These are phyloP conservation scores for Lentinula boryana DNA, from an alignment of 768 basidiomycete genomes.

Conservation along the genomic window DNA sequence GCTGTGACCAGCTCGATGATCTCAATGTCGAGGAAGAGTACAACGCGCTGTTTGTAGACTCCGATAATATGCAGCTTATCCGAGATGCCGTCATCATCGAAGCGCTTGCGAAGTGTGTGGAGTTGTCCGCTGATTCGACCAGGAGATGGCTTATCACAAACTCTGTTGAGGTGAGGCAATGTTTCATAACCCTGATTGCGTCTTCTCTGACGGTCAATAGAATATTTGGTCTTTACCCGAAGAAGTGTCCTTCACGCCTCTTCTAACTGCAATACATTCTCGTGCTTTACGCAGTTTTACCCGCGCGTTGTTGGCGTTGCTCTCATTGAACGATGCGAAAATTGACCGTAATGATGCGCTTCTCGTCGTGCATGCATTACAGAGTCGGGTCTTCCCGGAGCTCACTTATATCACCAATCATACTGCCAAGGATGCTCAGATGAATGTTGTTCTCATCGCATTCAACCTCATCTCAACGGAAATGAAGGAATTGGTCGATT, in stretches of 20 bases:
- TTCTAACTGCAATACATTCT: constrained; percentile 39
- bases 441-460: constrained; percentile 33
- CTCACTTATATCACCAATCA: constrained; percentile 30
- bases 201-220: constrained; percentile 20
- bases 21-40: constrained; percentile 46
- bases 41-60: constrained; percentile 29
- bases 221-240: constrained; percentile 41
- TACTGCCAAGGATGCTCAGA: constrained; percentile 27
- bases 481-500: constrained; percentile 19
- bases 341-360: constrained; percentile 16
- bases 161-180: constrained; percentile 38
- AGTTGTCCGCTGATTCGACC: constrained; percentile 36
- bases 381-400: constrained; percentile 44
- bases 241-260: constrained; percentile 29
- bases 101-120: constrained; percentile 45
- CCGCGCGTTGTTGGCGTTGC: constrained; percentile 22
- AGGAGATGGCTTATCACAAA: constrained; percentile 47
- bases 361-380: constrained; percentile 30
- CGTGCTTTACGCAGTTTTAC: constrained; percentile 40
- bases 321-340: constrained; percentile 14
- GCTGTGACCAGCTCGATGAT: constrained; percentile 42
- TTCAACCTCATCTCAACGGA: constrained; percentile 30
- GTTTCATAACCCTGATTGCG: background rate
- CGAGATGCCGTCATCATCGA: constrained; percentile 36
- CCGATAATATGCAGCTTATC: constrained; percentile 27